Conservation (phyloP, 371 early-diverging fungal genomes). For the Polyrhizophydium stewartii region DNA sequence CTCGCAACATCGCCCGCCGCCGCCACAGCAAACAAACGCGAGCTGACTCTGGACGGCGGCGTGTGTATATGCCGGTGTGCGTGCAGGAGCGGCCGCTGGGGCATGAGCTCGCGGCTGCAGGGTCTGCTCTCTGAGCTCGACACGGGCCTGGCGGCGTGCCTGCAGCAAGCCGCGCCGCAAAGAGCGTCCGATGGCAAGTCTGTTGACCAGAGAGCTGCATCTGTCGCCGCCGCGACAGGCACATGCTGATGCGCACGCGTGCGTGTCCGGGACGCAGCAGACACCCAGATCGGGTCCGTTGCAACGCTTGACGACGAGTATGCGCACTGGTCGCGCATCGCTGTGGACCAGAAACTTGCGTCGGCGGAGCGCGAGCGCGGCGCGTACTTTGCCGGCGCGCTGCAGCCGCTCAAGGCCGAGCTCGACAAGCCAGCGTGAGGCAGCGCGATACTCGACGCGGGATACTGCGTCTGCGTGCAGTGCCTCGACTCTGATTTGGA, state of each 20-base stretch:
- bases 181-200: background rate
- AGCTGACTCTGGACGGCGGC: background rate
- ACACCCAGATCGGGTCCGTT: too few relatives aligned
- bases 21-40: background rate
- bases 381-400: slow-evolving; percentile 4
- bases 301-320: too few relatives aligned
- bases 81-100: background rate
- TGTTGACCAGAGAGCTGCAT: too few relatives aligned
- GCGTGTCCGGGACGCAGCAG: too few relatives aligned
- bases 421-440: slow-evolving; percentile 15
- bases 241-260: too few relatives aligned
- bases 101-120: slow-evolving; percentile 12
- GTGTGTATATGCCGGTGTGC: background rate
- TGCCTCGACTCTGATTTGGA: too few relatives aligned
- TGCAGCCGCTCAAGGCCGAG: slow-evolving; percentile 19
- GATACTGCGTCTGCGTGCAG: too few relatives aligned
- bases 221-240: too few relatives aligned
- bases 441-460: too few relatives aligned
- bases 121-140: slow-evolving; percentile 39
- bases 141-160: slow-evolving; percentile 15
- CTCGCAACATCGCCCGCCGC: background rate
- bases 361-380: slow-evolving; percentile 9
- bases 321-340: too few relatives aligned
- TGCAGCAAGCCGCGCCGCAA: too few relatives aligned
- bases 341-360: background rate